These are phyloP conservation scores for Capillidium heterosporum DNA, from an alignment of 371 early-diverging fungal genomes.

Conservation along the genomic window DNA sequence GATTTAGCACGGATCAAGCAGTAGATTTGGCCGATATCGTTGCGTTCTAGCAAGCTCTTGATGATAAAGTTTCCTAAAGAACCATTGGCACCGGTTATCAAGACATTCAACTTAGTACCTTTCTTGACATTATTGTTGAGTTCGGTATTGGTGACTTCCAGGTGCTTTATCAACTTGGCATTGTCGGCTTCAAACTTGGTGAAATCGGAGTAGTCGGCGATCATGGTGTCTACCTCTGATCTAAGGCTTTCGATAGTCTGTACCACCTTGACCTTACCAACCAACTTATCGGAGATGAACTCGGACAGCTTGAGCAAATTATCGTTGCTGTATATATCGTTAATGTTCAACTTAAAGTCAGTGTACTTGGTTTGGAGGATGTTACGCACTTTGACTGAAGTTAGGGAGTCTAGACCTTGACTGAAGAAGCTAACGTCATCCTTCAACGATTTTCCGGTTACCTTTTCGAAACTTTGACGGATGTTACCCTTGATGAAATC, in stretches of 20 bases:
- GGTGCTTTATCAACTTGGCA: too few relatives aligned
- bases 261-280: not conserved
- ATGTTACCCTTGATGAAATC: not conserved
- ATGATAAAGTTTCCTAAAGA: slow-evolving; percentile 18
- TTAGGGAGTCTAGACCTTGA: not conserved
- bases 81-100: slow-evolving; percentile 22
- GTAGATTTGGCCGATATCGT: slow-evolving; percentile 9
- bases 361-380: not conserved
- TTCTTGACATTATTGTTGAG: slow-evolving; percentile 1
- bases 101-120: slow-evolving; percentile 7
- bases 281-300: not conserved
- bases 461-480: not conserved
- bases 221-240: too few relatives aligned
- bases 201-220: too few relatives aligned
- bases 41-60: slow-evolving; percentile 11
- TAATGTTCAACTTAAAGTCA: not conserved
- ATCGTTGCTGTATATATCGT: not conserved
- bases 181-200: too few relatives aligned
- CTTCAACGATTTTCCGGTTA: not conserved
- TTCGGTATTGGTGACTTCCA: too few relatives aligned
- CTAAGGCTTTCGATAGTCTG: too few relatives aligned
- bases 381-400: slow-evolving; percentile 3
- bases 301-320: not conserved
- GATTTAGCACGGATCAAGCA: not conserved
- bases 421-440: not conserved